Evolutionary conservation across 768 basidiomycete species (phyloP).

Genomic region (Leucocoprinus leucothites): DNA sequence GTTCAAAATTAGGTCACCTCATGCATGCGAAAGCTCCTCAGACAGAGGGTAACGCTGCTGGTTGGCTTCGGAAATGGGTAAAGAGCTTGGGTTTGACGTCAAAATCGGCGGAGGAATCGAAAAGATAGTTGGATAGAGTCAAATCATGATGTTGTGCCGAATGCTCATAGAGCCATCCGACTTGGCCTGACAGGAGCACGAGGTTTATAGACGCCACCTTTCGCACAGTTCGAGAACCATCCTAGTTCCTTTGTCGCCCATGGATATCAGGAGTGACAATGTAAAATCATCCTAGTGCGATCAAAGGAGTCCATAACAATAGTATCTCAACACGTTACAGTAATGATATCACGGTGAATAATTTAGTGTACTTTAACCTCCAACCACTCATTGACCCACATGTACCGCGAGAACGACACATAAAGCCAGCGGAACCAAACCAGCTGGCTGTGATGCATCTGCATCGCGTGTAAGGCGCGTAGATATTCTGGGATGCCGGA

Average conservation of each 20-base stretch:
- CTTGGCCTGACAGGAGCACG: background rate
- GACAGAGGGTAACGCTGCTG: constrained; percentile 37
- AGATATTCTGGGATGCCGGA: constrained; percentile 55
- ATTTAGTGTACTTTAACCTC: constrained; percentile 32
- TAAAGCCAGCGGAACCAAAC: constrained; percentile 91
- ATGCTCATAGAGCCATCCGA: background rate
- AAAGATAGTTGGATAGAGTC: background rate
- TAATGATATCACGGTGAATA: background rate
- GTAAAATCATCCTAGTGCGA: background rate
- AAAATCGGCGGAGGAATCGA: background rate
- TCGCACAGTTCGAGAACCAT: too few relatives aligned
- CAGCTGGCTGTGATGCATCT: constrained; percentile 69
- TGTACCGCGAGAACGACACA: constrained; percentile 75
- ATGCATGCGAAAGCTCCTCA: constrained; percentile 24
- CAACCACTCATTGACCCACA: constrained; percentile 90
- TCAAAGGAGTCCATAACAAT: background rate
- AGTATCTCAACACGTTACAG: background rate
- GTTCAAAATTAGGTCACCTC: constrained; percentile 29
- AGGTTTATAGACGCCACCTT: too few relatives aligned
- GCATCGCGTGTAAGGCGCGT: constrained; percentile 65
- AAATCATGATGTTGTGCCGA: background rate
- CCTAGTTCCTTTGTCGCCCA: background rate
- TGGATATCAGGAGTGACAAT: too few relatives aligned
- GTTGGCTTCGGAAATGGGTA: constrained; percentile 39
- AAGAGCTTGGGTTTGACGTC: constrained; percentile 24